Evolutionary conservation across 805 yeast species (phyloP).

Genomic region (Metschnikowia orientalis): DNA sequence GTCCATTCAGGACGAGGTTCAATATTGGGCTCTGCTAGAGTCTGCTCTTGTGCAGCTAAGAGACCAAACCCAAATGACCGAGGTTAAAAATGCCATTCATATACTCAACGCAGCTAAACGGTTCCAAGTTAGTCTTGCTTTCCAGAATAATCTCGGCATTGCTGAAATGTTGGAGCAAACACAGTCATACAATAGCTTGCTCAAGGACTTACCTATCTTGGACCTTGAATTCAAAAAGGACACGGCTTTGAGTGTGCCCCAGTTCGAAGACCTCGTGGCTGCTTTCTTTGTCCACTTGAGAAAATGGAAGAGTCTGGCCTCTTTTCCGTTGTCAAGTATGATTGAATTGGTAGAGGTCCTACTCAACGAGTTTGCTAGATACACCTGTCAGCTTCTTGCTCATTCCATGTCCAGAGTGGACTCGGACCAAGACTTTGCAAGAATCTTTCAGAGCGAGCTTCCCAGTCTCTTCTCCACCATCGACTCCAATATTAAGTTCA

Average conservation of each 20-base stretch:
- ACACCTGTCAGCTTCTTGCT: constrained; percentile 37
- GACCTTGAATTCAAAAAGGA: constrained; percentile 36
- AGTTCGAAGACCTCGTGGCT: constrained; percentile 43
- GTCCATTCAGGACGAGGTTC: constrained; percentile 56
- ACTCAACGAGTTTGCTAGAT: constrained; percentile 50
- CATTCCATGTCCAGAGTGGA: constrained; percentile 39
- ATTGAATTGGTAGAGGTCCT: constrained; percentile 62
- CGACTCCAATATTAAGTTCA: constrained; percentile 60
- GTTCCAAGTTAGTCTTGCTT: constrained; percentile 72
- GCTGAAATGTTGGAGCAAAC: constrained; percentile 49
- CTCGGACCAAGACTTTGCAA: constrained; percentile 4
- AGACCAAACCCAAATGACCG: constrained; percentile 52
- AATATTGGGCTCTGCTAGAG: constrained; percentile 76
- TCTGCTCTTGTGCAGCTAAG: constrained; percentile 51
- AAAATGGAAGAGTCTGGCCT: constrained; percentile 46
- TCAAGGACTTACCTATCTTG: constrained; percentile 67
- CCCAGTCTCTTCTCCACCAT: constrained; percentile 42
- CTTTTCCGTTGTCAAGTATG: constrained; percentile 65
- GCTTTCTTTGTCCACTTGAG: constrained; percentile 59
- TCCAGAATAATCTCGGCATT: constrained; percentile 67
- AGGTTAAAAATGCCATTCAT: constrained; percentile 53
- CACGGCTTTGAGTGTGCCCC: constrained; percentile 27
- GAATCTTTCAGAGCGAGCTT: constrained; percentile 9
- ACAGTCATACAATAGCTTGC: constrained; percentile 53
- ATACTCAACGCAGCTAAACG: constrained; percentile 67